Base-by-base conservation (phyloP, 1,284 basidiomycete genomes). In the Melanopsichium pennsylvanicum region DNA sequence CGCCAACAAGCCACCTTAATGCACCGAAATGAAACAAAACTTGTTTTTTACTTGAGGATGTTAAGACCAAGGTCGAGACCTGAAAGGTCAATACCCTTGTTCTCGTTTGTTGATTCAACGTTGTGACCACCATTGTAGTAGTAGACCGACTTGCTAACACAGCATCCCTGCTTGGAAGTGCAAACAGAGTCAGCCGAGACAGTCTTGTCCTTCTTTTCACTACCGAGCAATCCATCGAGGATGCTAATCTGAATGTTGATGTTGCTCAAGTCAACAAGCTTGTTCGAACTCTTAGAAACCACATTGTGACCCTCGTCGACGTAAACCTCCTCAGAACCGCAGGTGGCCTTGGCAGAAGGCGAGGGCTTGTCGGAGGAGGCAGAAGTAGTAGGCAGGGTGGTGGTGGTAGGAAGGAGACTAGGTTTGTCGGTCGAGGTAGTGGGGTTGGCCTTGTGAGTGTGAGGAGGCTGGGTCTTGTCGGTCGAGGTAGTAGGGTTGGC, bases 71-170 rank as follows among this genome's bases (percentile, higher is more conserved):
- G 39, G 57, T 57, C 66, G 23, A 66, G 40, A 33, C 57, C 61
- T 1, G 45, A 47, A 15, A 61, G 49, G 22, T 70, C 61, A 12
- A 64, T 18, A 16, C 61, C 61, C 48, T 54, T 66, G 67, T 70
- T 70, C 33, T 45, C 41, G 61, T 60, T 64, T 48, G 40, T 37
- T 2, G 32, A 36, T 23, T 63, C 19, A 12, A 40, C 33, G 56
- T 70, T 70, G 67, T 70, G 50, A 11, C 67, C 67, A 27, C 67
- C 67, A 44, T 70, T 49, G 64, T 68, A 68, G 61, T 66, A 54
- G 51, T 59, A 63, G n/a, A 49, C 52, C 27, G 35, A 39, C 52
- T 57, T 52, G 52, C 32, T 5, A 13, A 64, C 61, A 21, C 67
- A 70, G 67, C 67, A 70, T 5, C 61, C 67, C 26, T 43, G 13